Conservation (phyloP, 495 filamentous ascomycete genomes). For the Trichoderma gamsii region DNA sequence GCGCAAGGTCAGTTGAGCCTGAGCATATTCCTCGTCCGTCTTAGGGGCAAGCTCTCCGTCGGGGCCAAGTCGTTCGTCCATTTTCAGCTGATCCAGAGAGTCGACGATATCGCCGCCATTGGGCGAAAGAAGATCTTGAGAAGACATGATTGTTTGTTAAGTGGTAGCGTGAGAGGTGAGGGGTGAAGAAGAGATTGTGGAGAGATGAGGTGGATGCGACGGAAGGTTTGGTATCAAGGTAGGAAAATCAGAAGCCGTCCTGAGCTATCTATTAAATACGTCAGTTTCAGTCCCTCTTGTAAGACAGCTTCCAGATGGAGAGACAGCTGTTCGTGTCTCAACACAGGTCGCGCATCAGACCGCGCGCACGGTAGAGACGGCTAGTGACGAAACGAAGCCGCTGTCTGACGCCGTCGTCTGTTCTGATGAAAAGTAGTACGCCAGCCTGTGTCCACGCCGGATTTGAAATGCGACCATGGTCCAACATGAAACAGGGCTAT, state of each 20-base stretch:
- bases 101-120: constrained; percentile 47
- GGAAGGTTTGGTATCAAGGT: neutral
- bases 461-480: neutral
- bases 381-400: neutral
- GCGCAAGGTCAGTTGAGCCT: constrained; percentile 82
- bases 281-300: neutral
- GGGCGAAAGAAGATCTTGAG: constrained; percentile 21
- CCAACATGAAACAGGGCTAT: neutral
- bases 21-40: constrained; percentile 94
- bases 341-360: neutral
- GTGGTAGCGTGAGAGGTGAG: neutral
- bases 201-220: constrained; percentile 15
- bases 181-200: constrained; percentile 16
- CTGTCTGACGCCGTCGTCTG: neutral
- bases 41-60: constrained; percentile 67
- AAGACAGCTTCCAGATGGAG: neutral
- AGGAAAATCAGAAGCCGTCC: neutral
- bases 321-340: neutral
- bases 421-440: neutral
- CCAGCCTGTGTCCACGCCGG: neutral
- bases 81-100: constrained; percentile 40
- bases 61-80: constrained; percentile 50
- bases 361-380: neutral
- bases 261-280: neutral
- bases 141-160: constrained; percentile 14